Evolutionary conservation across 192 early-diverging fungal genomes (phyloP), one percentile per base, ranked within the genome.

Genomic region (Rhizophagus prolifer): DNA sequence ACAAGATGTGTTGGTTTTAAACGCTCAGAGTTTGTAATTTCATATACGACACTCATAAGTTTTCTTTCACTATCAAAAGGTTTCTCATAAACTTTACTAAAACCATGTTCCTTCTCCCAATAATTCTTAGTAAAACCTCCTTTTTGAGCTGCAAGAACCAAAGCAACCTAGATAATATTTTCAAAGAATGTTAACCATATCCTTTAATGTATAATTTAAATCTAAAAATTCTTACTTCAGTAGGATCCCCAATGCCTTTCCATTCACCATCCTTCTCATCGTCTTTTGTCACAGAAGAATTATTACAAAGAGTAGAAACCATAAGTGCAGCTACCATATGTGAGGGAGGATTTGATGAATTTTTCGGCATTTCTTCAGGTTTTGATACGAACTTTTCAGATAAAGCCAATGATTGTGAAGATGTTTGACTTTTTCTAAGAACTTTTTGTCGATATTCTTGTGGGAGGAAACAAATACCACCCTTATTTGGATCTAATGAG

Each of bases 61-160:
- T 99, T 99, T 61, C 96, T 91, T 72, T 98, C 96, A 79, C 93
- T 92, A 81, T 97, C 94, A 79, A 98, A 98, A 1, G 95, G 90
- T 67, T 94, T 92, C 80, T 97, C 95, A 28, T 88, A 92, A 9
- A 87, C 74, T 64, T 93, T 94, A 9, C 71, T 81, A n/a, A 93
- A 83, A 36, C 88, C 90, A 19, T 83, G 65, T 10, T 79, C 75
- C 21, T 89, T 82, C 19, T 79, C 77, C 83, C 93, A 95, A 78
- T 81, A 90, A 21, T 86, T 78, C 66, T 91, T 89, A 36, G 90
- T 80, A 62, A 95, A 90, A 0, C 93, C 92, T 25, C 91, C 90
- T 80, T 97, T 96, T 69, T 94, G 89, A 0, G 94, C 91, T 1
- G 94, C 95, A 64, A 94, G 90, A 4, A 93, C 86, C 83, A 98